These are phyloP conservation scores for Paecilomyces sp. DNA, from an alignment of 2,329 filamentous ascomycete species.

Conservation along the genomic window DNA sequence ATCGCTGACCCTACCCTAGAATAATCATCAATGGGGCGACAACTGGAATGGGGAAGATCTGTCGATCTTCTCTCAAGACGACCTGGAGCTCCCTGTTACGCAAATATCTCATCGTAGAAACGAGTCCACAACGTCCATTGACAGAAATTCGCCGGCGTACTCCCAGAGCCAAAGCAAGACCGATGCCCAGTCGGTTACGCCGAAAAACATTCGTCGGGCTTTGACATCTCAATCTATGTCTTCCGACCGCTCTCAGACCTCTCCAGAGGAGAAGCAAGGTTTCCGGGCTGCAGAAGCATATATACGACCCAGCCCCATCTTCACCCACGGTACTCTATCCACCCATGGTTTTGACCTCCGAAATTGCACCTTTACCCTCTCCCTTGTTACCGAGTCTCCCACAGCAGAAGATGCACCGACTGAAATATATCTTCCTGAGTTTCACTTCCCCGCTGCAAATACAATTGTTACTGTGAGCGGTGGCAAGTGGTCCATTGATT, in stretches of 20 bases:
- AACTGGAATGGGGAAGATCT: slow-evolving; percentile 97
- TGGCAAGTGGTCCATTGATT: slow-evolving; percentile 83
- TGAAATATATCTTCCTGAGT: slow-evolving; percentile 78
- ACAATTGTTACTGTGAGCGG: slow-evolving; percentile 69
- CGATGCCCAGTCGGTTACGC: slow-evolving; percentile 52
- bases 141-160: slow-evolving; percentile 45
- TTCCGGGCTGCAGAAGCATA: slow-evolving; percentile 90
- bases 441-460: slow-evolving; percentile 75
- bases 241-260: slow-evolving; percentile 47
- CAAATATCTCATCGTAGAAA: slow-evolving; percentile 23
- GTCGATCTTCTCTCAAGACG: slow-evolving; percentile 81
- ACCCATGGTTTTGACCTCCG: slow-evolving; percentile 76
- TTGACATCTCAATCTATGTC: slow-evolving; percentile 53
- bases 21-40: slow-evolving; percentile 83
- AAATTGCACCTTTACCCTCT: slow-evolving; percentile 68
- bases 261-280: slow-evolving; percentile 59
- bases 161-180: slow-evolving; percentile 44
- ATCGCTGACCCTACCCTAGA: slow-evolving; percentile 41
- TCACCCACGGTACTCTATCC: slow-evolving; percentile 63
- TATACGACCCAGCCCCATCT: slow-evolving; percentile 74
- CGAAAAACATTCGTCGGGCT: slow-evolving; percentile 66
- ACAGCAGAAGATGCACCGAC: slow-evolving; percentile 64
- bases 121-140: slow-evolving; percentile 28
- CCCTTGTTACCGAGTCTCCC: slow-evolving; percentile 54
- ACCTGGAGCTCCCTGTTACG: slow-evolving; percentile 50